Percentiles rank a stretch among this genome's conserved stretches.
phyloP scores from a whole-genome alignment of 2,329 filamentous ascomycete genomes.

The Aspergillus jensenii region DNA sequence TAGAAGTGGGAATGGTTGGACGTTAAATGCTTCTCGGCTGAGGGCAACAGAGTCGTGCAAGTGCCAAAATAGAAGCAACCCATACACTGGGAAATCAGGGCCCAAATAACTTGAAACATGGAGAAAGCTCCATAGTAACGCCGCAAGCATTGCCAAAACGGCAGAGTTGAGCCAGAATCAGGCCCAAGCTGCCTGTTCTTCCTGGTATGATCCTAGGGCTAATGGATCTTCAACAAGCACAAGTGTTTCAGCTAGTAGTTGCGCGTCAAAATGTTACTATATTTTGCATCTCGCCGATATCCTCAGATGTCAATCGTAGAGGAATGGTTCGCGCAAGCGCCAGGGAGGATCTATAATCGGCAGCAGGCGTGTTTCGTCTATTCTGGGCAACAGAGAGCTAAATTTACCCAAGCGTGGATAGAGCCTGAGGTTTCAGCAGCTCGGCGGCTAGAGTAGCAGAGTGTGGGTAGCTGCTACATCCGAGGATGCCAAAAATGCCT shows the following conservation, averaged over 20 bases:
- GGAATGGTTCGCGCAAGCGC: constrained; percentile 25
- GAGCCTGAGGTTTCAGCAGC: constrained; percentile 10
- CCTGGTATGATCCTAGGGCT: constrained; percentile 21
- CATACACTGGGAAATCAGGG: constrained; percentile 22
- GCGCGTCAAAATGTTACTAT: constrained; percentile 44
- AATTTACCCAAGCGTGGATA: constrained; percentile 13
- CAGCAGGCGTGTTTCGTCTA: constrained; percentile 27
- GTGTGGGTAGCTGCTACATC: background rate
- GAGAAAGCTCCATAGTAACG: constrained; percentile 34
- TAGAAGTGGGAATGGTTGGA: constrained; percentile 33
- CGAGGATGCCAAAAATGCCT: constrained; percentile 2
- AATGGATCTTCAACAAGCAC: constrained; percentile 26
- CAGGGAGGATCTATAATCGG: constrained; percentile 26
- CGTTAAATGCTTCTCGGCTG: constrained; percentile 39
- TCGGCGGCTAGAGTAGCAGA: constrained; percentile 21
- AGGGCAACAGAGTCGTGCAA: constrained; percentile 18
- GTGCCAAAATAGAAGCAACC: constrained; percentile 28
- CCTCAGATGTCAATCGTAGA: constrained; percentile 25
- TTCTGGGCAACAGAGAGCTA: constrained; percentile 21
- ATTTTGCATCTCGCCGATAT: constrained; percentile 36
- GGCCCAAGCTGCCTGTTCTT: constrained; percentile 9
- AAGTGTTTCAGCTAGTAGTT: constrained; percentile 38
- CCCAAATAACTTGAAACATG: constrained; percentile 42
- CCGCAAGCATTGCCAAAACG: constrained; percentile 26
- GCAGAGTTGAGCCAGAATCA: constrained; percentile 22